Percentiles rank a stretch among this genome's conserved stretches.
phyloP scores from a whole-genome alignment of 2,329 filamentous ascomycete species.

The Aureobasidium subglaciale region DNA sequence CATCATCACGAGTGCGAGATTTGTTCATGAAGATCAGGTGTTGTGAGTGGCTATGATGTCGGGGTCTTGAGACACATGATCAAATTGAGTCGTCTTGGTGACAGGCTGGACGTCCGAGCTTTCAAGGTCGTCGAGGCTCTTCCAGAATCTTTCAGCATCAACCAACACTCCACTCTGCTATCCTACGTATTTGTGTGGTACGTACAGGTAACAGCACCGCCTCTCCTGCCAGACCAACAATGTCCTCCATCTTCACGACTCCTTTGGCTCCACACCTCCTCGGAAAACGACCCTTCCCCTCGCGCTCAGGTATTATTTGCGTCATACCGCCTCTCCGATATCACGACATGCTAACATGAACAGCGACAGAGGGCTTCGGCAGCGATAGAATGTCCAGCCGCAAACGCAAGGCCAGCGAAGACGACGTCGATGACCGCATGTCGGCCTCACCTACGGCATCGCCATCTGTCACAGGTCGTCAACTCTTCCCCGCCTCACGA shows the following conservation, averaged over 20 bases:
- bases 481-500: constrained; percentile 44
- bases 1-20: background rate
- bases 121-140: background rate
- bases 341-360: constrained; percentile 19
- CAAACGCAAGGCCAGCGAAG: constrained; percentile 73
- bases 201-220: background rate
- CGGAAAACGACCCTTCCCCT: constrained; percentile 53
- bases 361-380: constrained; percentile 29
- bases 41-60: background rate
- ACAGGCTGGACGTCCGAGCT: too few species aligned
- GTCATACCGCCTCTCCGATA: constrained; percentile 17
- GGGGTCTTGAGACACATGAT: constrained; percentile 3
- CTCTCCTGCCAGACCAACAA: constrained; percentile 41
- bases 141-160: constrained; percentile 6
- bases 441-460: constrained; percentile 80
- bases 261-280: constrained; percentile 57
- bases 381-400: constrained; percentile 42
- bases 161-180: background rate
- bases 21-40: background rate
- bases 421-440: constrained; percentile 71
- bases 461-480: constrained; percentile 62
- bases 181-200: constrained; percentile 13
- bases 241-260: constrained; percentile 52
- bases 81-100: background rate
- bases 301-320: constrained; percentile 48